Base-by-base conservation (phyloP, 1,284 basidiomycete genomes). In the Cutaneotrichosporon cyanovorans region DNA sequence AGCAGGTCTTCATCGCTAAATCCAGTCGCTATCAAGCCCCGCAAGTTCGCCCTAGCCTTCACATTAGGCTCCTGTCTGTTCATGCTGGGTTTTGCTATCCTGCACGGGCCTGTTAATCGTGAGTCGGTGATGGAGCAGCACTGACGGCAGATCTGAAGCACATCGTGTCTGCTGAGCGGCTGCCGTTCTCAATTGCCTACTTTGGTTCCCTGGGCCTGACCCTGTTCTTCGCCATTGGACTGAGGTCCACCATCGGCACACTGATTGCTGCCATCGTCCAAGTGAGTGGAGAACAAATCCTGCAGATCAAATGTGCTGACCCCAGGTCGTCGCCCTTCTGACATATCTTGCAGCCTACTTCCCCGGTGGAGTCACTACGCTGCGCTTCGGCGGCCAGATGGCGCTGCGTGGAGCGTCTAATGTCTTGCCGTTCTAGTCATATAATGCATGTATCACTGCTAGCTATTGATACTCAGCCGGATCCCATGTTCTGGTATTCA, bases 271-370 rank as follows among this genome's bases (percentile, higher is more conserved):
- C 85, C 5, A 78, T 83, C 37, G 75, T 92, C 5, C 85, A 89
- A 70, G 82, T 84, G 58, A 25, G 61, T 23, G 6, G 2, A 21
- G 5, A n/a, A n/a, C n/a, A 9, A 4, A 9, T 18, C 1, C 23
- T 22, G 8, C 16, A 11, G 28, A 8, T 28, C n/a, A n/a, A n/a
- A n/a, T 20, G 14, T 23, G 31, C 8, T 44, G 23, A 31, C 25
- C 10, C 16, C 66, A 87, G 79, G 80, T 92, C 33, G 74, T 85
- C 36, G 83, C 89, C 1, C 79, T 96, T 9, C 73, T 93, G 10
- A 78, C 84, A 12, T 96, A 95, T 62, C 78, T 95, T 9, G 75
- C 87, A 15, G 88, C 89, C 0, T 95, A 93, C 71, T 93, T 92
- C 72, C 88, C 89, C 4, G 89, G 89, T 11, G 89, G 73, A 5